Evolutionary conservation across 73 alveolate genomes (phyloP).

Genomic region (Stentor coeruleus): DNA sequence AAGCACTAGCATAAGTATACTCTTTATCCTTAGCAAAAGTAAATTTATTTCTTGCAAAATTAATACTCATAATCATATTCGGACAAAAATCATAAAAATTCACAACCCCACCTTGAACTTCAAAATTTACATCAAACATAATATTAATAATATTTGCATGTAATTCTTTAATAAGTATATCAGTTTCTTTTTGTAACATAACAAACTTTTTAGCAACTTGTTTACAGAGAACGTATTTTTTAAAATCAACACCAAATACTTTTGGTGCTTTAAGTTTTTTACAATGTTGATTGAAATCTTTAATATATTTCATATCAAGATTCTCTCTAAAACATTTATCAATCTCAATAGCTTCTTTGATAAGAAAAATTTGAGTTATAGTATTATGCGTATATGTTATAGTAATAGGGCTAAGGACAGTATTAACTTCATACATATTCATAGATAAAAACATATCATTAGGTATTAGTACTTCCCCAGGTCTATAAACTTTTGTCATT

Average conservation of each 20-base stretch:
- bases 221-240: not conserved
- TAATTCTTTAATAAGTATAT: not conserved
- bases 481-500: not conserved
- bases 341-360: not conserved
- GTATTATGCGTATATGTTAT: not conserved
- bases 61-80: not conserved
- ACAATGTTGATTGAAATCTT: not conserved
- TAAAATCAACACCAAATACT: conserved; percentile 3
- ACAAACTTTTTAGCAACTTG: not conserved
- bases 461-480: not conserved
- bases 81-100: not conserved
- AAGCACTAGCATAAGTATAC: not conserved
- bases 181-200: not conserved
- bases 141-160: no score
- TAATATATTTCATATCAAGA: conserved; percentile 6
- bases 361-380: not conserved
- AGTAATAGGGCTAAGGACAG: not conserved
- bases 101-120: not conserved
- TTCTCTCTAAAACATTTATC: not conserved
- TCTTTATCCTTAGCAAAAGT: not conserved
- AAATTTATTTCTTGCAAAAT: not conserved
- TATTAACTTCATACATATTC: not conserved
- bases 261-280: not conserved
- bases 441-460: not conserved
- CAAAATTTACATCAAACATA: not conserved